Evolutionary conservation across 495 filamentous ascomycete species (phyloP).

Genomic region (Penicillium egyptiacum): DNA sequence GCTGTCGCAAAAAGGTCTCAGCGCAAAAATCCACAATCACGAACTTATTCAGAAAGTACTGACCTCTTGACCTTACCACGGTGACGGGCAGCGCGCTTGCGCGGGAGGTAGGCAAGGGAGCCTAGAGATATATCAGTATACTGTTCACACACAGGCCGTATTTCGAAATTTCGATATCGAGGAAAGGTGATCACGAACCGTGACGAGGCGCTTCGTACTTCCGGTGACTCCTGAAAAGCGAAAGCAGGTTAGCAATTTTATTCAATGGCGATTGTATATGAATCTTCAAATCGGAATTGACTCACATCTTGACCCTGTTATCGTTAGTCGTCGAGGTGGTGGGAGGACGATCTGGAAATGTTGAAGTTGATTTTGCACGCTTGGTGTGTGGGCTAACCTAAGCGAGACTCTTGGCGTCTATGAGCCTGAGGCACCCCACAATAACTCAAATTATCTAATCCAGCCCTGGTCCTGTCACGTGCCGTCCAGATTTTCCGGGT

Average conservation of each 20-base stretch:
- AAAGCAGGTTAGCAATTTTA: constrained; percentile 37
- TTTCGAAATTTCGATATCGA: constrained; percentile 29
- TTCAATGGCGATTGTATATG: constrained; percentile 13
- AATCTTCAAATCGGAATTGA: constrained; percentile 17
- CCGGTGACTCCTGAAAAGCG: constrained; percentile 59
- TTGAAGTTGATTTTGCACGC: constrained; percentile 48
- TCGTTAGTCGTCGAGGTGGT: constrained; percentile 55
- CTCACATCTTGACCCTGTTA: constrained; percentile 57
- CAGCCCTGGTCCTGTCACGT: constrained; percentile 11
- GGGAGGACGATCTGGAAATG: constrained; percentile 44
- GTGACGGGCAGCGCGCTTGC: constrained; percentile 96
- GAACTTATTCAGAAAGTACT: constrained; percentile 34
- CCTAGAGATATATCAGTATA: constrained; percentile 45
- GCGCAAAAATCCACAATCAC: constrained; percentile 27
- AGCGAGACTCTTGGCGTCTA: constrained; percentile 29
- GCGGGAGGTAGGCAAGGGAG: constrained; percentile 92
- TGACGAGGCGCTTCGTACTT: constrained; percentile 95
- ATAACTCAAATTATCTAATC: constrained; percentile 11
- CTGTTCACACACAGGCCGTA: constrained; percentile 30
- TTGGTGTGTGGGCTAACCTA: constrained; percentile 51
- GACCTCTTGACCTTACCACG: constrained; percentile 98
- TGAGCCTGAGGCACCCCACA: constrained; percentile 28
- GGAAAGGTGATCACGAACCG: constrained; percentile 55
- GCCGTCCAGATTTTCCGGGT: constrained; percentile 4
- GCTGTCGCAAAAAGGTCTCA: constrained; percentile 51